Conservation (phyloP, 345 rosid species). For the Kandelia obovata region DNA sequence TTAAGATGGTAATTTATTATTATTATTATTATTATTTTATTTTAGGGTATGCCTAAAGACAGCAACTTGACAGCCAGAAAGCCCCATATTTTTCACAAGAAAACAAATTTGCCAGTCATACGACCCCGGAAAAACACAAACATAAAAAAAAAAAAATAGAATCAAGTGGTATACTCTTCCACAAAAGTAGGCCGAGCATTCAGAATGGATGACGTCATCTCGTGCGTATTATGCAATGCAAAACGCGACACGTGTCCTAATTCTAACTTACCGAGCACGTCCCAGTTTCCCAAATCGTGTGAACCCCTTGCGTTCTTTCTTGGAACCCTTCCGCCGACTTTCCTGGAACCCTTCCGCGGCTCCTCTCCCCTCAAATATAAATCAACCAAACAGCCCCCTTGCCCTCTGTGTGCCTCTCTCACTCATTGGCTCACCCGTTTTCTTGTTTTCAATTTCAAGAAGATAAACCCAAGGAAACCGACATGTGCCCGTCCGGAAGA, state of each 20-base stretch:
- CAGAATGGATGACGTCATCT: not conserved
- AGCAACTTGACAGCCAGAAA: too few species aligned
- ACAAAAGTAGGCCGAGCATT: too few species aligned
- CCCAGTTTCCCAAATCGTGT: not conserved
- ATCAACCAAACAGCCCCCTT: not conserved
- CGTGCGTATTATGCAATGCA: not conserved
- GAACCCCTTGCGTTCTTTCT: not conserved
- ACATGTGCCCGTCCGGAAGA: conserved; percentile 25
- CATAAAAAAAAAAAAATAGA: too few species aligned
- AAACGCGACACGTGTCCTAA: not conserved
- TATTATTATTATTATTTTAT: too few species aligned
- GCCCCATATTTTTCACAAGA: too few species aligned
- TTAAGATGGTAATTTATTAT: too few species aligned
- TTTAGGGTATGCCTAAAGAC: too few species aligned
- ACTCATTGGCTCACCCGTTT: not conserved
- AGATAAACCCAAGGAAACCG: not conserved
- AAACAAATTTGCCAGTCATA: too few species aligned
- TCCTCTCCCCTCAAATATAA: not conserved
- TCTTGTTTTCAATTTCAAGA: not conserved
- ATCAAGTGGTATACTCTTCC: too few species aligned
- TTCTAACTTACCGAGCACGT: conserved; percentile 4
- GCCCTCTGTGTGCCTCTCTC: not conserved
- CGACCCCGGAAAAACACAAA: too few species aligned
- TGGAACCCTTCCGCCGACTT: not conserved
- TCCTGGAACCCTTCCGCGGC: not conserved